Percentiles rank a stretch among this genome's conserved stretches.
These are phyloP conservation scores for Silene uniflora DNA, from an alignment of 148 eudicot species.

Conservation along the genomic window DNA sequence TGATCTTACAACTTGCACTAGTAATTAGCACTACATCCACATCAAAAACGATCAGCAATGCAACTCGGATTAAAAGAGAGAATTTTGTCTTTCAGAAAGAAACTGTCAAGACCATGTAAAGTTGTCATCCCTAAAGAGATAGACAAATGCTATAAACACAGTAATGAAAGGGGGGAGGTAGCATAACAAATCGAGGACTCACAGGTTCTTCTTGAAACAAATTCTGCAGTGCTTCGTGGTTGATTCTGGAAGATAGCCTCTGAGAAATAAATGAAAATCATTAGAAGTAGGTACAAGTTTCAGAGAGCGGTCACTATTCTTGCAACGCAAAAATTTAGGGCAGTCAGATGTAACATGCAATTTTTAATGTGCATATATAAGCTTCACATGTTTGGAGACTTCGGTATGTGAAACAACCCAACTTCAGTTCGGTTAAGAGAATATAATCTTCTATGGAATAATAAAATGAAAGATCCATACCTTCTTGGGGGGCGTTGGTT, in stretches of 20 bases:
- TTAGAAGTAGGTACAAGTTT: not conserved
- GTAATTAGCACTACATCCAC: too few species aligned
- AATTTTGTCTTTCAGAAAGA: not conserved
- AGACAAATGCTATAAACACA: constrained; percentile 3
- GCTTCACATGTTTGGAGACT: not conserved
- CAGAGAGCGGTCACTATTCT: not conserved
- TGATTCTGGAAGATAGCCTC: constrained; percentile 26
- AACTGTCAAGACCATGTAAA: not conserved
- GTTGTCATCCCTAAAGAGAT: not conserved
- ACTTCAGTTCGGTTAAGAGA: not conserved
- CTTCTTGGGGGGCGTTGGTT: constrained; percentile 21
- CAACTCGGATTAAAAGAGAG: not conserved
- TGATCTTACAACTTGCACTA: too few species aligned
- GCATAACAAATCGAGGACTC: constrained; percentile 14
- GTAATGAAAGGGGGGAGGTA: not conserved
- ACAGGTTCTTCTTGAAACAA: constrained; percentile 27
- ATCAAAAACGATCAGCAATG: too few species aligned
- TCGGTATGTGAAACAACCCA: not conserved
- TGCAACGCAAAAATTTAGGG: not conserved
- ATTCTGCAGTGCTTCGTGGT: constrained; percentile 23
- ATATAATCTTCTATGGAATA: not conserved
- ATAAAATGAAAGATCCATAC: constrained; percentile 5
- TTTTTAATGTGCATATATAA: not conserved
- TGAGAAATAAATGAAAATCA: constrained; percentile 7
- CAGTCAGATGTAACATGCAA: not conserved